These are phyloP conservation scores for Cercophora samala DNA, from an alignment of 495 filamentous ascomycete genomes.

Conservation along the genomic window DNA sequence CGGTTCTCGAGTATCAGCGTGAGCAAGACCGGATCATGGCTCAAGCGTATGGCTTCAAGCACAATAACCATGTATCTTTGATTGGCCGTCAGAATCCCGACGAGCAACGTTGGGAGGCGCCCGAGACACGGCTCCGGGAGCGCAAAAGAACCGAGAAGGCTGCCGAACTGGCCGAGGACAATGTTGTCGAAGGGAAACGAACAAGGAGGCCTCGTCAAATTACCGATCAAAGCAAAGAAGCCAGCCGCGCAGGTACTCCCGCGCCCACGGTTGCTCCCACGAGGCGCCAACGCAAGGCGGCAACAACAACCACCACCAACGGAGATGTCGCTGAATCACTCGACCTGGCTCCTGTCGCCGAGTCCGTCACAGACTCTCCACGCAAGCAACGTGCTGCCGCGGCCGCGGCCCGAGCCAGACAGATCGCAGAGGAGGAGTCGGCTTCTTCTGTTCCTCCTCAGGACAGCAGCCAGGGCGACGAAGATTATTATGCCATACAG, in stretches of 20 bases:
- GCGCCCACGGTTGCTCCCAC: slow-evolving; percentile 14
- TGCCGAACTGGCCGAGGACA: slow-evolving; percentile 44
- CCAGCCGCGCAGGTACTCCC: slow-evolving; percentile 42
- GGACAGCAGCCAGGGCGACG: slow-evolving; percentile 16
- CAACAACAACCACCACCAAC: slow-evolving; percentile 20
- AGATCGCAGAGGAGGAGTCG: slow-evolving; percentile 10
- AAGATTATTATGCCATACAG: slow-evolving; percentile 19
- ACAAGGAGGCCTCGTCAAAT: slow-evolving; percentile 41
- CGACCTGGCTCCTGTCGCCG: slow-evolving; percentile 3
- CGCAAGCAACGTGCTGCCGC: slow-evolving; percentile 21
- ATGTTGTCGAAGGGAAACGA: slow-evolving; percentile 43
- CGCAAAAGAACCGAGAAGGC: slow-evolving; percentile 47
- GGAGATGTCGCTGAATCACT: not conserved
- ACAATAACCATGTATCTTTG: slow-evolving; percentile 37
- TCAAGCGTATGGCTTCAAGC: slow-evolving; percentile 45
- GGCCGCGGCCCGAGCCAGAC: slow-evolving; percentile 4
- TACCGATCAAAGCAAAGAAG: slow-evolving; percentile 41
- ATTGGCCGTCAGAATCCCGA: slow-evolving; percentile 46
- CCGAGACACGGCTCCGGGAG: slow-evolving; percentile 44
- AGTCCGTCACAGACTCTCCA: slow-evolving; percentile 6
- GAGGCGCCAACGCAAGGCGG: slow-evolving; percentile 35
- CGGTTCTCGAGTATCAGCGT: slow-evolving; percentile 31
- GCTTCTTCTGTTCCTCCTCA: not conserved
- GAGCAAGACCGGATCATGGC: slow-evolving; percentile 47
- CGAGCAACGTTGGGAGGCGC: slow-evolving; percentile 44